phyloP scores from a whole-genome alignment of 1,284 basidiomycete species.

The Heliocybe sulcata region DNA sequence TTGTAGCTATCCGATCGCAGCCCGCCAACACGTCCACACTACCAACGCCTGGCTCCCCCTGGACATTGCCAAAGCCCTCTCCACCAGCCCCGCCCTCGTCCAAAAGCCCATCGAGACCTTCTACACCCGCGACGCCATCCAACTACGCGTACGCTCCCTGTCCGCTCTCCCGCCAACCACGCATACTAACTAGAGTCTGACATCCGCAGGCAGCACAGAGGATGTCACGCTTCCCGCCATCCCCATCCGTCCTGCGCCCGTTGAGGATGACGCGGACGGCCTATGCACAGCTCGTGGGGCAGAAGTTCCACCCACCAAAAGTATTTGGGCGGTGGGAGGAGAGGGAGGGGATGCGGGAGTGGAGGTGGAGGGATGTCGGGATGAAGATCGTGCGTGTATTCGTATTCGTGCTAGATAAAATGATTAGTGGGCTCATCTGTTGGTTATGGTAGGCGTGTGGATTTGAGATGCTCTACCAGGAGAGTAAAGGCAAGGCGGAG shows the following conservation, averaged over 20 bases:
- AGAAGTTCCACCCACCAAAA: constrained; percentile 89
- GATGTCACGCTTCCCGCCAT: constrained; percentile 84
- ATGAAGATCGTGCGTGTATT: constrained; percentile 73
- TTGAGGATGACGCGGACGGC: constrained; percentile 82
- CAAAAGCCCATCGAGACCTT: constrained; percentile 87
- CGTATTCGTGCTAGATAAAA: not conserved
- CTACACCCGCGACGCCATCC: constrained; percentile 86
- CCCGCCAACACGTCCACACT: constrained; percentile 69
- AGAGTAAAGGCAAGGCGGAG: constrained; percentile 52
- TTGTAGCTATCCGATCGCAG: constrained; percentile 62
- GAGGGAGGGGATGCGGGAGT: constrained; percentile 51
- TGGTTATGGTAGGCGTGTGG: constrained; percentile 64
- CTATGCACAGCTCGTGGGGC: constrained; percentile 88
- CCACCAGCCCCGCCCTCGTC: constrained; percentile 59
- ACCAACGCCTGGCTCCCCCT: constrained; percentile 78
- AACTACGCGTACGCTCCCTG: constrained; percentile 62
- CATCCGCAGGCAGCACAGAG: constrained; percentile 67
- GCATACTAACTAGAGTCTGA: constrained; percentile 1
- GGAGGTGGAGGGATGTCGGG: constrained; percentile 77
- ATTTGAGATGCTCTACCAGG: constrained; percentile 91
- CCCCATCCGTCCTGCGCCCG: constrained; percentile 47
- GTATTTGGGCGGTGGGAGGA: constrained; percentile 77
- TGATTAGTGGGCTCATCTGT: not conserved
- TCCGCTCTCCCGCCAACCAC: not conserved
- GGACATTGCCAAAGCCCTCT: constrained; percentile 71